Evolutionary conservation across 768 basidiomycete genomes (phyloP).

Genomic region (Nevesoporus exiguus): DNA sequence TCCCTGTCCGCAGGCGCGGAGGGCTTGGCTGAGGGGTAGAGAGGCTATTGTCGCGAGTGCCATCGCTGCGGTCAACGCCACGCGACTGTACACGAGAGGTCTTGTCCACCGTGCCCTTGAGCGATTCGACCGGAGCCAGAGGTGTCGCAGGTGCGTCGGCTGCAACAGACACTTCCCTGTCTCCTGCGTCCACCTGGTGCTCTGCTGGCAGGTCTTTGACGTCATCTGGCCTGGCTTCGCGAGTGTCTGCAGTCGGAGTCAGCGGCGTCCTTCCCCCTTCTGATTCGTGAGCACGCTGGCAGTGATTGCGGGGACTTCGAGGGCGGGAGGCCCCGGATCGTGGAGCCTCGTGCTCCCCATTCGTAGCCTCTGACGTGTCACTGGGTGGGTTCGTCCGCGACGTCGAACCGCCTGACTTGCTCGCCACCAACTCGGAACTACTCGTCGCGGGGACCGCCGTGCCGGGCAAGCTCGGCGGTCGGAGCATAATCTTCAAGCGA

Average conservation of each 20-base stretch:
- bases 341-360: background rate
- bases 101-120: background rate
- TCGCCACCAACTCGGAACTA: background rate
- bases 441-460: background rate
- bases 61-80: background rate
- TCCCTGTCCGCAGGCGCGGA: background rate
- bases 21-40: background rate
- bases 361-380: background rate
- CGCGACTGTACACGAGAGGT: background rate
- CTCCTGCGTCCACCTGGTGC: no score
- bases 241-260: background rate
- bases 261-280: background rate
- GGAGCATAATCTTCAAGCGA: constrained; percentile 5
- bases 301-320: background rate
- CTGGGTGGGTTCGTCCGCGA: background rate
- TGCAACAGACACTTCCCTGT: background rate
- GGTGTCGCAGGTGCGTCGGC: background rate
- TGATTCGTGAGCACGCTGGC: background rate
- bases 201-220: no score
- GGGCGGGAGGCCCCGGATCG: background rate
- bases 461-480: background rate
- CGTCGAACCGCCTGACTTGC: background rate
- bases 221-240: background rate
- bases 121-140: background rate
- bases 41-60: background rate